Base-by-base conservation (phyloP, 2,329 filamentous ascomycete species). In the Penicillium sp. region DNA sequence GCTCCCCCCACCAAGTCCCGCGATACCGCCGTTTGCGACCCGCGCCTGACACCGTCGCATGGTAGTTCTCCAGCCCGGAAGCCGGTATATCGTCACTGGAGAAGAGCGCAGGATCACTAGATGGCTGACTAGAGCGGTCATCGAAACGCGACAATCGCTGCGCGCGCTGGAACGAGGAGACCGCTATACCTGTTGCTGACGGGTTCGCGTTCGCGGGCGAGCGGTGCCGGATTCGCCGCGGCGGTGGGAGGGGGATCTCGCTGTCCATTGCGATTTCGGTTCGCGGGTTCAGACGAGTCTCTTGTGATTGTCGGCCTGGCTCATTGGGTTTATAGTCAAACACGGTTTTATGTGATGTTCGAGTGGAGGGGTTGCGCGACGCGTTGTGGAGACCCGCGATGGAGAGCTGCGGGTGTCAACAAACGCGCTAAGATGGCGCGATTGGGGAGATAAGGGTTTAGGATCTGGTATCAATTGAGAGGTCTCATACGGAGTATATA, bases 1-100 rank as follows among this genome's bases (percentile, higher is more conserved):
- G 73, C 57, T 78, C 71, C 27, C 74, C 73, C 76, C 76, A 78
- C 76, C 76, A 78, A 2, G 76, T 78, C n/a, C 76, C 76, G 5
- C 74, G 72, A 63, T 78, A 78, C 40, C 73, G 71, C n/a, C 76
- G 67, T 60, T 78, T 78, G 50, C 74, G 65, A 31, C 62, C 67
- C 17, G 55, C 53, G 8, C 61, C 66, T 12, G 63, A 31, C 7
- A 60, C 62, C 5, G 66, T 58, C 15, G 68, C 66, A 60, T 73
- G 59, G 59, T 78, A 80, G 51, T 80, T 78, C 63, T 80, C 78
- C 15, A 78, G 60, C 0, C 76, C 76, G 0, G 77, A 78, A 0
- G 73, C 77, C 13, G 77, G 75, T 48, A 77, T 73, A 51, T 80
- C 78, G 54, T 80, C 78, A 56, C 77, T 79, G 0, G 78, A 80